Conservation (phyloP, 208 protist species). For the Acanthamoeba lenticulata region DNA sequence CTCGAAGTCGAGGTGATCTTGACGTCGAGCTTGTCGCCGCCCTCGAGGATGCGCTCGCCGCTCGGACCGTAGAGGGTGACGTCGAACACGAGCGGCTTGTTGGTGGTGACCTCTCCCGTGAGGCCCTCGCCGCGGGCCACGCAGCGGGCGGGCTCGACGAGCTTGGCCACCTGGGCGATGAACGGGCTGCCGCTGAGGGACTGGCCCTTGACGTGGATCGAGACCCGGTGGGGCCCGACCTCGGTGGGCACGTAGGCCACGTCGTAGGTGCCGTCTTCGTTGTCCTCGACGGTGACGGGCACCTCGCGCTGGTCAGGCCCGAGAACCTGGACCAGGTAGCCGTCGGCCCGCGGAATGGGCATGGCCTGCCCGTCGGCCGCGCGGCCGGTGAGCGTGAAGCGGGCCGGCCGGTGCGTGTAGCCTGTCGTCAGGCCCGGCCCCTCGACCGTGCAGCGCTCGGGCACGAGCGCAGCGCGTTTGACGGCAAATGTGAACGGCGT, state of each 20-base stretch:
- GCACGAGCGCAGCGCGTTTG: not conserved
- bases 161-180: not conserved
- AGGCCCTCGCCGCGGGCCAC: constrained; percentile 16
- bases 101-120: constrained; percentile 17
- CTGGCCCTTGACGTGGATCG: constrained; percentile 33
- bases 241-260: not conserved
- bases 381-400: constrained; percentile 30
- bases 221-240: not conserved
- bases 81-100: not conserved
- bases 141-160: constrained; percentile 5
- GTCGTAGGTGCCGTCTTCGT: constrained; percentile 62
- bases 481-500: not conserved
- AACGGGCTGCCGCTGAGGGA: constrained; percentile 21
- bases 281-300: constrained; percentile 13
- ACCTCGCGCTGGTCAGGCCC: not conserved
- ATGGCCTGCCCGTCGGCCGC: constrained; percentile 16
- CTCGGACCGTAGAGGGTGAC: not conserved
- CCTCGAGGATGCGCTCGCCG: not conserved
- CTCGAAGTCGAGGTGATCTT: constrained; percentile 31
- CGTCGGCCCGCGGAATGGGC: constrained; percentile 2
- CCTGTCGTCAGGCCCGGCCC: not conserved
- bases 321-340: constrained; percentile 17
- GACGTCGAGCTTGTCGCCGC: constrained; percentile 29
- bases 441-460: not conserved
- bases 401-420: constrained; percentile 14